These are phyloP conservation scores for Coniochaeta prunicola DNA, from an alignment of 2,329 filamentous ascomycete genomes.

Conservation along the genomic window DNA sequence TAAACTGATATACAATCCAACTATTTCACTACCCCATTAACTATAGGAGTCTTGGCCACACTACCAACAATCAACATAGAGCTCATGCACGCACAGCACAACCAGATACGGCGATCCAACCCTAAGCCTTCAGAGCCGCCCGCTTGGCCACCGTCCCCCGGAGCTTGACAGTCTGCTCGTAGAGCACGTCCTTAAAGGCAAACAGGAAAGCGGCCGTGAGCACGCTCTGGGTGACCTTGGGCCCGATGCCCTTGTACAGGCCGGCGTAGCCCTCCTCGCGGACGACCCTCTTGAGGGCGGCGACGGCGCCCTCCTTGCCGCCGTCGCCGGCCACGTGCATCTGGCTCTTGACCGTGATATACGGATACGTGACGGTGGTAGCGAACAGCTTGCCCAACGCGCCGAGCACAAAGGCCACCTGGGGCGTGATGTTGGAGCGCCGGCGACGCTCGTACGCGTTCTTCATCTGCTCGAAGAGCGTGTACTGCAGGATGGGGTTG, in stretches of 20 bases:
- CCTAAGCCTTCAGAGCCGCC: constrained; percentile 22
- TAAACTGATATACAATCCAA: not conserved
- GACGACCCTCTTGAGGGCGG: constrained; percentile 72
- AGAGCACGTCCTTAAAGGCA: constrained; percentile 95
- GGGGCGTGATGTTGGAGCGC: constrained; percentile 67
- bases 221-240: constrained; percentile 95
- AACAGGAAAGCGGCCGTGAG: constrained; percentile 94
- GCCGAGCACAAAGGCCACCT: constrained; percentile 83
- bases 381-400: constrained; percentile 92
- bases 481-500: constrained; percentile 98
- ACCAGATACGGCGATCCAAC: not conserved
- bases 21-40: not conserved
- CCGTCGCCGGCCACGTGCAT: constrained; percentile 89
- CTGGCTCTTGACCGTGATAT: constrained; percentile 96
- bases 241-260: constrained; percentile 89
- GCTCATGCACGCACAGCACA: not conserved
- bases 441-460: constrained; percentile 65
- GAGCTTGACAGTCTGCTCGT: constrained; percentile 69
- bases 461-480: constrained; percentile 97
- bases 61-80: not conserved
- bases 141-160: constrained; percentile 39
- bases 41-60: not conserved
- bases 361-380: constrained; percentile 91
- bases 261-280: constrained; percentile 86
- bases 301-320: constrained; percentile 72